These are phyloP conservation scores for Arabis hirsuta DNA, from an alignment of 345 rosid species.

Conservation along the genomic window DNA sequence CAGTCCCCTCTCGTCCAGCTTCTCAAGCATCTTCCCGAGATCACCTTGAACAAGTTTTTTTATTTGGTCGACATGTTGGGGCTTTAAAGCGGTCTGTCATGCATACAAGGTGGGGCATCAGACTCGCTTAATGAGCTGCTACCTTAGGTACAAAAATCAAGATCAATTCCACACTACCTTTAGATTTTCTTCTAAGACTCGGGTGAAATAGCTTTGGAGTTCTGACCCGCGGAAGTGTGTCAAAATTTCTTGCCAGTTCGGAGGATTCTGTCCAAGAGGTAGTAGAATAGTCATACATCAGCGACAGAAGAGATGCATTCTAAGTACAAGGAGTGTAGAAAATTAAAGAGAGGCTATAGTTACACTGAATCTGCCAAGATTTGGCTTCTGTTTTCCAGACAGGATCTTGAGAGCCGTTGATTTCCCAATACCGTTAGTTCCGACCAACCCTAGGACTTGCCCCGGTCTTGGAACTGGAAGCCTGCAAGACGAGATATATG, in stretches of 20 bases:
- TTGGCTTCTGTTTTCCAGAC: conserved; percentile 77
- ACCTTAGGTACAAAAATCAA: neutral
- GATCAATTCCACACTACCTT: conserved; percentile 52
- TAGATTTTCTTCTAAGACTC: conserved; percentile 83
- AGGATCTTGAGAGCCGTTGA: conserved; percentile 92
- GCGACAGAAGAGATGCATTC: conserved; percentile 6
- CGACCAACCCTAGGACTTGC: conserved; percentile 95
- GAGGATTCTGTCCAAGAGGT: conserved; percentile 69
- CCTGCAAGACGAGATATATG: conserved; percentile 49
- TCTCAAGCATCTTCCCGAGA: conserved; percentile 80
- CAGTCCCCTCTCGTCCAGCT: conserved; percentile 71
- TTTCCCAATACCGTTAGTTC: conserved; percentile 97
- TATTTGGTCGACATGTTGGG: conserved; percentile 88
- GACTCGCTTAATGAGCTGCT: neutral
- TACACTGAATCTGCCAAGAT: conserved; percentile 84
- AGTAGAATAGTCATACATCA: neutral
- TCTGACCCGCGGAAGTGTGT: conserved; percentile 90
- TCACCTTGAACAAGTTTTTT: conserved; percentile 81
- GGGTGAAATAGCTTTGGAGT: conserved; percentile 85
- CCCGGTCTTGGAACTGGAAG: conserved; percentile 95
- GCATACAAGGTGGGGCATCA: neutral
- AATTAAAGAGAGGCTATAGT: neutral
- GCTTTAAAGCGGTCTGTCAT: conserved; percentile 75
- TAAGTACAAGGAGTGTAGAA: neutral
- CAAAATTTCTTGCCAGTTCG: conserved; percentile 92